These are phyloP conservation scores for Neoboletus brunneissimus DNA, from an alignment of 768 basidiomycete genomes.

Conservation along the genomic window DNA sequence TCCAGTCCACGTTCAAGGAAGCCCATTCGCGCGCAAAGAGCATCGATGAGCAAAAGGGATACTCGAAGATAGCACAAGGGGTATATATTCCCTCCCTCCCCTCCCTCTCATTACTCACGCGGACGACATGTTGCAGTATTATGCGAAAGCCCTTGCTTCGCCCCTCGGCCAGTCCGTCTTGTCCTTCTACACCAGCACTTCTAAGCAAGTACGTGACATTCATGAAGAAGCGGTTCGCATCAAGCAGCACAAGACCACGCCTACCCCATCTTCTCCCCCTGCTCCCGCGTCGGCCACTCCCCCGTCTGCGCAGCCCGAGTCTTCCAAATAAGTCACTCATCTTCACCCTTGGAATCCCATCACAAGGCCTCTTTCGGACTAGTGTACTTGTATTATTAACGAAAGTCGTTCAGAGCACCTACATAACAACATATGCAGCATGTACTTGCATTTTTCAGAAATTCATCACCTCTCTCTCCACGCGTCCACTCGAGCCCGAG, in stretches of 20 bases:
- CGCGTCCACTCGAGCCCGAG: too few species aligned
- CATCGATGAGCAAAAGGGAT: conserved; percentile 81
- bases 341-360: background rate
- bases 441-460: background rate
- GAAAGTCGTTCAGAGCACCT: background rate
- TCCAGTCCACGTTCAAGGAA: conserved; percentile 59
- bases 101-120: background rate
- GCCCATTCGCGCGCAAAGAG: conserved; percentile 68
- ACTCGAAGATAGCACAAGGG: conserved; percentile 64
- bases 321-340: conserved; percentile 8
- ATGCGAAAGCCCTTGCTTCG: conserved; percentile 69
- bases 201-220: conserved; percentile 87
- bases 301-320: conserved; percentile 10
- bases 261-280: conserved; percentile 15
- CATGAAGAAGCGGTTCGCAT: conserved; percentile 92
- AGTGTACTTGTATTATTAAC: conserved; percentile 11
- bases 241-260: conserved; percentile 51
- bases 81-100: conserved; percentile 36
- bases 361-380: background rate
- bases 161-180: conserved; percentile 74
- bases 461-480: background rate
- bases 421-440: background rate
- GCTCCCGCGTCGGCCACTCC: conserved; percentile 3
- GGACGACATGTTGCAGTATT: conserved; percentile 54
- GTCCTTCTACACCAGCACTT: conserved; percentile 81